phyloP scores from a whole-genome alignment of 1,139 yeast species.

The Fermentozyma sake region DNA sequence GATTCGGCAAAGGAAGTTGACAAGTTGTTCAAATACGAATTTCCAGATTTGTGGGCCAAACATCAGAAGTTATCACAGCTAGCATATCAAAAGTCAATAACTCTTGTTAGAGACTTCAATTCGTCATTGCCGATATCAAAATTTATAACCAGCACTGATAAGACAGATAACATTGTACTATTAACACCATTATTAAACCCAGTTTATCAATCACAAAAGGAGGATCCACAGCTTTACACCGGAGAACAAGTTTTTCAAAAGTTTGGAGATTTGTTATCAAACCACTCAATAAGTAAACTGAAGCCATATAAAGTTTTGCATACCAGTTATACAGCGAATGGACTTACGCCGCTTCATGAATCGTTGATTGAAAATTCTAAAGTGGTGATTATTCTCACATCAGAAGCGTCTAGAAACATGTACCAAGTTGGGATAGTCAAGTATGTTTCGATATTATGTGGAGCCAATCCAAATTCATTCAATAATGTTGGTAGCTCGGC shows the following conservation, averaged over 20 bases:
- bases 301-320: conserved; percentile 49
- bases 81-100: conserved; percentile 53
- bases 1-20: conserved; percentile 25
- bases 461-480: conserved; percentile 39
- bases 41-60: conserved; percentile 33
- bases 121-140: conserved; percentile 50
- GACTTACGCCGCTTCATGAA: conserved; percentile 57
- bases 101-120: conserved; percentile 53
- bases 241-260: conserved; percentile 59
- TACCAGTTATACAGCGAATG: conserved; percentile 64
- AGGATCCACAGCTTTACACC: conserved; percentile 26
- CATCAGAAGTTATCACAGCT: conserved; percentile 43
- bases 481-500: conserved; percentile 17
- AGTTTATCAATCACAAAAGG: conserved; percentile 19
- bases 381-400: conserved; percentile 54
- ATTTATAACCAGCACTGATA: conserved; percentile 18
- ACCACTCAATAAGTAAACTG: conserved; percentile 25
- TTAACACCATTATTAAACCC: conserved; percentile 53
- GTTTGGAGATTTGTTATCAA: conserved; percentile 40
- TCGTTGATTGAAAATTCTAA: conserved; percentile 51
- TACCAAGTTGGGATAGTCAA: conserved; percentile 64
- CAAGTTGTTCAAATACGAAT: conserved; percentile 21
- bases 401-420: conserved; percentile 62
- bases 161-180: conserved; percentile 38
- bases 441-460: conserved; percentile 53